Base-by-base conservation (phyloP, 169 alveolate genomes). In the Ichthyophthirius multifiliis region DNA sequence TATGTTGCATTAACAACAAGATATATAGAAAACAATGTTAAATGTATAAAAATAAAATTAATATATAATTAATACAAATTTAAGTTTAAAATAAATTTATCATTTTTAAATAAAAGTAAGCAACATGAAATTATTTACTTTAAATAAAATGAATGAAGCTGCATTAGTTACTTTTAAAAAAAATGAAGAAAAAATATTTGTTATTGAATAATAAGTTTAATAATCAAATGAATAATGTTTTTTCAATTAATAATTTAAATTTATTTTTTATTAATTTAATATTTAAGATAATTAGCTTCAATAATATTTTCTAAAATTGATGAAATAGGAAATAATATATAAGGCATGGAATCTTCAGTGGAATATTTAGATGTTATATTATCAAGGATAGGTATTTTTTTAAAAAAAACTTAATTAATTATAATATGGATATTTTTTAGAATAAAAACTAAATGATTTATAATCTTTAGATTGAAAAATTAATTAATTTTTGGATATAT, bases 291-390 rank as follows among this genome's bases (percentile, higher is more conserved):
- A 67, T 39, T 31, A 71, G 45, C 32, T 81, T 9, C 65, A 74
- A 44, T 65, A 81, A 27, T 71, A 81, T 55, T 71, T 81, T 30
- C 9, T 48, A 47, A 73, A 73, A 81, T 81, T 15, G 76, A 81
- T 48, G 27, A 67, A 20, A 55, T 81, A 4, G 35, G 74, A 18
- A 71, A 67, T 35, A 43, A 65, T 39, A 71, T 81, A 27, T 81
- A 81, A 35, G 86, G 86, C 0, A 81, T 81, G 86, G 86, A 81
- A 71, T 81, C 86, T 10, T 81, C 82, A 13, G 82, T 71, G 0
- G 86, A 81, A 31, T 48, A 81, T 41, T 41, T 81, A 32, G 86
- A 80, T 46, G 47, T 55, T 23, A 73, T 80, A 13, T 34, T 80
- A 27, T 64, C 48, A 18, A 81, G 86, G 34, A 16, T 81, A 31